Percentiles rank a stretch among this genome's conserved stretches.
Evolutionary conservation across 257 asterid species (phyloP).

Genomic region (Misopates orontium): DNA sequence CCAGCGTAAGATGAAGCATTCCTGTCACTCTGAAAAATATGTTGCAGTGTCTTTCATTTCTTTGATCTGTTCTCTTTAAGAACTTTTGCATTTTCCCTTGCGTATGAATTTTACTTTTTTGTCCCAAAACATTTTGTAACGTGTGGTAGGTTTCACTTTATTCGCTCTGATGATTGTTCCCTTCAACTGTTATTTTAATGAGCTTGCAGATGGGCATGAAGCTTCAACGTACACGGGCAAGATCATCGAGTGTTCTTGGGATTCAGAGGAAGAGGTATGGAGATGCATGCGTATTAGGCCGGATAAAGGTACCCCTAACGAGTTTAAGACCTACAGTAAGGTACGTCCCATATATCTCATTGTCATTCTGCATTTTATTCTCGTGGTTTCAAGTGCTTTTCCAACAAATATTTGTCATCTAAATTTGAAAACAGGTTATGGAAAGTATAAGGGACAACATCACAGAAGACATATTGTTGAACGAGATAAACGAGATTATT

Average conservation of each 20-base stretch:
- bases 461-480: constrained; percentile 75
- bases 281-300: constrained; percentile 78
- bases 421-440: constrained; percentile 62
- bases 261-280: constrained; percentile 68
- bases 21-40: no score
- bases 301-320: constrained; percentile 89
- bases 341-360: constrained; percentile 28
- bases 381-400: background rate
- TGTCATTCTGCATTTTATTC: background rate
- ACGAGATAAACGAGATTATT: constrained; percentile 70
- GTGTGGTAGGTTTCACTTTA: no score
- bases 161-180: background rate
- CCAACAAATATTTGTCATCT: background rate
- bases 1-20: no score
- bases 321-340: constrained; percentile 81
- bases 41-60: no score
- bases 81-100: no score
- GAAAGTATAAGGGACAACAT: constrained; percentile 86
- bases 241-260: constrained; percentile 86
- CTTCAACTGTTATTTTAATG: background rate
- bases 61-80: no score
- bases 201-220: constrained; percentile 59
- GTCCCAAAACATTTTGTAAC: no score
- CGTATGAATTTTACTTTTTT: no score
- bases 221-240: constrained; percentile 63